Evolutionary conservation across 805 yeast species (phyloP), one percentile per base, ranked within the genome.

Genomic region (Metschnikowia dekortorum): DNA sequence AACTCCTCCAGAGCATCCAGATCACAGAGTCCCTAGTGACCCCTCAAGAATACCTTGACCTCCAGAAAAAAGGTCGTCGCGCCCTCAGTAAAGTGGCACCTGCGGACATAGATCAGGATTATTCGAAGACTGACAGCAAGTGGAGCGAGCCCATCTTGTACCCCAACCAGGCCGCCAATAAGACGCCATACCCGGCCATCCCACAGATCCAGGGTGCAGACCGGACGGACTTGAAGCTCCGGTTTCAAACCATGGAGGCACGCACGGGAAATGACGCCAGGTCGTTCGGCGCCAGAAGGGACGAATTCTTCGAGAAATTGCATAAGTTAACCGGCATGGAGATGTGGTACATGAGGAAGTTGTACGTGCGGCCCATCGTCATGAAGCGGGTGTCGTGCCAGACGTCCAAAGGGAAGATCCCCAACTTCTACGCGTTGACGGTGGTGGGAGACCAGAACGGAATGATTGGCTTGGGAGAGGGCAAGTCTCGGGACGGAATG

Each of bases 391-490:
- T 92, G 28, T 83, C 90, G 49, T 89, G 89, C 65, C 96, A 89
- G 76, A 92, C 97, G 2, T 83, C 89, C 37, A 88, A 89, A 74
- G 97, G 97, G 66, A 90, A 89, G 66, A 88, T 88, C 56, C 82
- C 85, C 46, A 81, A 89, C 37, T 85, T 82, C 66, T 92, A 87
- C 68, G 86, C 90, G 0, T 68, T 94, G 55, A 92, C 90, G 11
- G 87, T 90, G 35, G 97, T 87, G 13, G 99, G 99, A 44, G 96
- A 94, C 69, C 80, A 84, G 49, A 87, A 88, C 56, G 99, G 99
- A 56, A 87, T 89, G 85, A 76, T 94, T 52, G 98, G 98, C 35
- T 74, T 91, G 44, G 99, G 98, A 45, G 96, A 90, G 68, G 99
- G 98, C 54, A 89, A 88, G 64, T 92, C 94, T 53, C 76, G 89